A percentile compares a stretch with the other conserved stretches of the same genome.
phyloP scores from a whole-genome alignment of 257 asterid species.

The Fraxinus americana region DNA sequence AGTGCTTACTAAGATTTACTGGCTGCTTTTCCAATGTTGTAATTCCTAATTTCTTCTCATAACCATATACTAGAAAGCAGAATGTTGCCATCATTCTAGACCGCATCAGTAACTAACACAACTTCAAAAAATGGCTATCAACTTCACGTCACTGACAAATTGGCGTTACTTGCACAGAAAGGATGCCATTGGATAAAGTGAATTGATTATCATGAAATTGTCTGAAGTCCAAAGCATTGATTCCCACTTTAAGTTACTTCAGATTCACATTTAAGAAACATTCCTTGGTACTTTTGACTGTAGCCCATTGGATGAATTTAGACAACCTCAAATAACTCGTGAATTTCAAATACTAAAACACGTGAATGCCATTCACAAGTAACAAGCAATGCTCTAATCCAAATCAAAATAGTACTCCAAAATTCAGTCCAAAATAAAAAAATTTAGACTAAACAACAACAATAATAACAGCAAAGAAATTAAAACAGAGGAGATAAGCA shows the following conservation, averaged over 20 bases:
- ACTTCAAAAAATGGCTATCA: neutral
- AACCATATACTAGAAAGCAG: slow-evolving; percentile 11
- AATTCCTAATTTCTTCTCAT: neutral
- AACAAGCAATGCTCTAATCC: neutral
- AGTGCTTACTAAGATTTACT: neutral
- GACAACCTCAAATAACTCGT: neutral
- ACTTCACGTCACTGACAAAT: slow-evolving; percentile 23
- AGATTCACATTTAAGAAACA: slow-evolving; percentile 28
- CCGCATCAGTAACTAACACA: neutral
- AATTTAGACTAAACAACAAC: neutral
- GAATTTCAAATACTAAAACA: no score
- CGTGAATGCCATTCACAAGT: neutral
- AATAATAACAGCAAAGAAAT: neutral
- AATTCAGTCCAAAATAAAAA: neutral
- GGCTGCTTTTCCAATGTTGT: neutral
- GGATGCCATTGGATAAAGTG: slow-evolving; percentile 24
- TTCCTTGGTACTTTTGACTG: slow-evolving; percentile 5
- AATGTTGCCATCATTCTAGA: neutral
- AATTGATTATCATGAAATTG: slow-evolving; percentile 10
- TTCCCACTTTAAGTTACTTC: slow-evolving; percentile 38
- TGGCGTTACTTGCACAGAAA: slow-evolving; percentile 36
- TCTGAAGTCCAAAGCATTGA: slow-evolving; percentile 15
- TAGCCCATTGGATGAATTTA: slow-evolving; percentile 13
- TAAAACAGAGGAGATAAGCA: neutral
- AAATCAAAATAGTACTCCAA: neutral